Base-by-base conservation (phyloP, 2,329 filamentous ascomycete species). In the Dryadomyces quercivorus region DNA sequence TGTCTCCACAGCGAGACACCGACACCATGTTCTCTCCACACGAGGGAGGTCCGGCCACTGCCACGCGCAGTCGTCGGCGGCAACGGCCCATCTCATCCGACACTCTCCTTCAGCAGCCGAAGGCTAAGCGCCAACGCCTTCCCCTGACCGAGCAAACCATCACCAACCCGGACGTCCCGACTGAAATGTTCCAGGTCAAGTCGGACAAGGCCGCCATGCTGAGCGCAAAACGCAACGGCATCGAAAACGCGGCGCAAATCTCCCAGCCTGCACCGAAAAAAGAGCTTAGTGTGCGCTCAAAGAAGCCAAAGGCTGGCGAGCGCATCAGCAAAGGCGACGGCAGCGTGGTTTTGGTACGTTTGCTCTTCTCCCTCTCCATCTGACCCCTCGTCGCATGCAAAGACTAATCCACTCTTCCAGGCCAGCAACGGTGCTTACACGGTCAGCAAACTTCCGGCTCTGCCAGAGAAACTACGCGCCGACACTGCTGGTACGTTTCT, bases 351-450 rank as follows among this genome's bases (percentile, higher is more conserved):
- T 66, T 88, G 69, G 84, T 87, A 71, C 31, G 50, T 22, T 47
- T 26, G 12, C 12, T 21, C 21, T 10, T 18, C 20, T 22, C 40
- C 16, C 40, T 15, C n/a, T 16, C 22, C 40, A 43, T 56, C 54
- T 42, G 8, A 31, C 26, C 26, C 26, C 26, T 31, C 26, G 8
- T 31, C 26, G 26, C 26, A 31, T 31, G 26, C 26, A 31, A 5
- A 8, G 26, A 31, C 26, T 31, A 31, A 31, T 8, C 26, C 26
- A 31, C 26, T 8, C 26, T 31, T 26, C 6, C 53, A 94, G 86
- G 88, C 88, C 43, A 88, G 83, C 64, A 95, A 88, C 64, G 83
- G 84, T 65, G 87, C 88, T 59, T 96, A 93, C 66, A 85, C 80
- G 46, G 87, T 95, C 59, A 88, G 86, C 69, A 90, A 91, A 67